phyloP scores from a whole-genome alignment of 2,329 filamentous ascomycete genomes.

The Orbilia blumenaviensis region DNA sequence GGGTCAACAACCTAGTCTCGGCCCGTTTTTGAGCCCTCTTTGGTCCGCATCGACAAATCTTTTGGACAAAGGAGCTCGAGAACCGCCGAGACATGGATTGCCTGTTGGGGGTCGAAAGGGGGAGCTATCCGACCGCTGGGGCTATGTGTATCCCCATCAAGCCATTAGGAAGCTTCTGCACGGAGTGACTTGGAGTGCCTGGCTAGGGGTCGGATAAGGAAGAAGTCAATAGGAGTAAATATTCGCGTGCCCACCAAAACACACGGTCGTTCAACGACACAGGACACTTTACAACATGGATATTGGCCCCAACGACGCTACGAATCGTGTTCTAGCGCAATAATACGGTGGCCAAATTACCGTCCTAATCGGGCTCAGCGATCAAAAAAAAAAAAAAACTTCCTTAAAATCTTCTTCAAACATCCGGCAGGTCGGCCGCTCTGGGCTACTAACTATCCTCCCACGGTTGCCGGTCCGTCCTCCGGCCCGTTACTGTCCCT shows the following conservation, averaged over 20 bases:
- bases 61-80: neutral
- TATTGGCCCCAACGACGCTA: conserved; percentile 16
- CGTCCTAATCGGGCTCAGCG: neutral
- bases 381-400: neutral
- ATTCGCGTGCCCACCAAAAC: neutral
- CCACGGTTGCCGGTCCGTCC: conserved; percentile 31
- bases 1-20: conserved; percentile 40
- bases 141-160: neutral
- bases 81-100: conserved; percentile 45
- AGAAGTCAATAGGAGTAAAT: neutral
- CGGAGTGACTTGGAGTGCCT: neutral
- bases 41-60: neutral
- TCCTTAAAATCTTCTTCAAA: neutral
- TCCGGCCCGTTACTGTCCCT: conserved; percentile 23
- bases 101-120: conserved; percentile 38
- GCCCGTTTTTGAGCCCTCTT: conserved; percentile 13
- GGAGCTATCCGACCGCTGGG: neutral
- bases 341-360: conserved; percentile 19
- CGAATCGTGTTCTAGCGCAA: conserved; percentile 33
- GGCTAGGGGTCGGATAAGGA: neutral
- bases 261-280: neutral
- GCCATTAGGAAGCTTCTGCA: conserved; percentile 9
- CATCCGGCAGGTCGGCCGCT: neutral
- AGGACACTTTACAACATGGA: neutral
- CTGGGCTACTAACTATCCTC: conserved; percentile 16